Base-by-base conservation (phyloP, 1,284 basidiomycete species). In the Trichosporon sp. region DNA sequence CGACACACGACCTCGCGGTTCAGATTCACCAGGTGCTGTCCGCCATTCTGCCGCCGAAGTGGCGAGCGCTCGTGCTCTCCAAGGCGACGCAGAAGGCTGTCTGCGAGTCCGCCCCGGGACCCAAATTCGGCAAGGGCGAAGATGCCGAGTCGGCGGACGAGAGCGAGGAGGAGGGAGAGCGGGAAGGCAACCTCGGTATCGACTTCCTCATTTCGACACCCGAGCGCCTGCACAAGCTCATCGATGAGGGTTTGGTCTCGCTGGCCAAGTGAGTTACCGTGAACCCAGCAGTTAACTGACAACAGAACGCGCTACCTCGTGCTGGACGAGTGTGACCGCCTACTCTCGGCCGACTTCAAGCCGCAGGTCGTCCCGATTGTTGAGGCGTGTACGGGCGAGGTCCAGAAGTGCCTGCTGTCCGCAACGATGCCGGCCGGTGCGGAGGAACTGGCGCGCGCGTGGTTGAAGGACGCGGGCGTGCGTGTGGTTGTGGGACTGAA, bases 1-100 rank as follows among this genome's bases (percentile, higher is more conserved):
- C 96, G 1, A 99, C 96, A 0, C 87, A 93, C 68, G 96, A 99
- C 81, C 81, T 99, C n/a, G 94, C 95, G 0, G 89, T 93, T 69
- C 96, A 99, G 76, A 98, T 99, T 64, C 85, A 92, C 67, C 93
- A 92, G 64, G 96, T 99, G 75, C 91, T 73, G 29, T 71, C 71
- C 58, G 74, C 72, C 7, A 68, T 77, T 4, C 88, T 89, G 1
- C 83, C 87, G 67, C 85, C 91, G 56, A 90, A 88, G 71, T 96
- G 94, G 93, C 84, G 87, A 60, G 85, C 89, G 32, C 82, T 92
- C 2, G 82, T 96, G 23, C 89, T 92, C 73, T 91, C 87, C 75
- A 95, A 94, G 77, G 90, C 92, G 5, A 92, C 79, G 16, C 74
- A 80, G 61, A 72, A 73, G 69, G 78, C 78, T 9, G 74, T 80